Evolutionary conservation across 2,329 filamentous ascomycete species (phyloP), one percentile per base, ranked within the genome.

Genomic region (Chrysoporthe cubensis): DNA sequence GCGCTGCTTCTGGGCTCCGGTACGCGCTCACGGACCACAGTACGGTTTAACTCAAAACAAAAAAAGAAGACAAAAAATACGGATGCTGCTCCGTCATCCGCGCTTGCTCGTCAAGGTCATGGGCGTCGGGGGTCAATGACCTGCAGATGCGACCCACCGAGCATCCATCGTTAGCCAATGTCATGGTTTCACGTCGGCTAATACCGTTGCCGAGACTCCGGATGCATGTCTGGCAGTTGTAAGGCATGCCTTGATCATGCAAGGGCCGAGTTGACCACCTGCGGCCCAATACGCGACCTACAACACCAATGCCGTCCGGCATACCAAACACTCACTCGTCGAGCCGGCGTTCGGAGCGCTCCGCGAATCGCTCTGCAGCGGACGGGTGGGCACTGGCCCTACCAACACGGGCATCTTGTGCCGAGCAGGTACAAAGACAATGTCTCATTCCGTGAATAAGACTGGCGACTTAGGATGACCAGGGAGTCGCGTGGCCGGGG

Each of bases 201-300:
- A 59, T 70, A 66, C 63, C 63, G 57, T 34, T 70, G 68, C 66
- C 66, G 66, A 68, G 54, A 40, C 60, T 62, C 61, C 60, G 56
- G 32, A 58, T 66, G 60, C 65, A 57, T 52, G 60, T 66, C 52
- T 62, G 65, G 61, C 65, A 67, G 61, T 64, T 67, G 52, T 32
- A 59, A 21, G 54, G 61, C 52, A 57, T 58, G 42, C 42, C 46
- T 58, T 42, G 44, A 21, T 58, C 44, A 65, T 65, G 63, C 63
- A 65, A 65, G 63, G 63, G 63, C 63, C 32, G 43, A 18, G 57
- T 59, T 44, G 50, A 64, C 37, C 66, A 58, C 14, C 68, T 70
- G 68, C 68, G 68, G 68, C 68, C 68, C 56, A 59, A 69, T 46
- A 64, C 57, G 67, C 67, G 67, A 58, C 67, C 67, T 57, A 56